These are phyloP conservation scores for Cryptococcus neoformans DNA, from an alignment of 1,284 basidiomycete genomes.

Conservation along the genomic window DNA sequence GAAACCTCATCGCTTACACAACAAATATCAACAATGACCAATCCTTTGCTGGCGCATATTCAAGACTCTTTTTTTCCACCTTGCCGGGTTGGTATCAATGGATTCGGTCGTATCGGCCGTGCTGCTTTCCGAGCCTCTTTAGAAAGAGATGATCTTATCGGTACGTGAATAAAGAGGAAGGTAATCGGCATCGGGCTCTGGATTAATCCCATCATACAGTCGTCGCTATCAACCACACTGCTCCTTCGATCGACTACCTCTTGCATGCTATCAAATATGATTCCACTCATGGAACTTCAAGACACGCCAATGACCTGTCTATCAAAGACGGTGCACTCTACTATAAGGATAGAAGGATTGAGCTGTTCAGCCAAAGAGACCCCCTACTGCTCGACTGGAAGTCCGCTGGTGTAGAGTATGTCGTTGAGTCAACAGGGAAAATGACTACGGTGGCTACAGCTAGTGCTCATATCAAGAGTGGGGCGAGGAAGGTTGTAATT, in stretches of 20 bases:
- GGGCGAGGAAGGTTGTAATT: slow-evolving; percentile 51
- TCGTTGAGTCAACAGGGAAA: slow-evolving; percentile 49
- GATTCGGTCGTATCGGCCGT: slow-evolving; percentile 48
- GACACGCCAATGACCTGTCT: slow-evolving; percentile 28
- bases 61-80: background rate
- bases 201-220: slow-evolving; percentile 34
- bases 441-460: slow-evolving; percentile 45
- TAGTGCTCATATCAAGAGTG: slow-evolving; percentile 39
- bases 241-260: slow-evolving; percentile 44
- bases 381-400: slow-evolving; percentile 45
- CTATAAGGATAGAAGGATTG: slow-evolving; percentile 44
- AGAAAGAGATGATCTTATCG: background rate
- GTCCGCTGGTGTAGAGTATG: slow-evolving; percentile 44
- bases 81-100: slow-evolving; percentile 45
- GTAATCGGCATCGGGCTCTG: slow-evolving; percentile 12
- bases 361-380: slow-evolving; percentile 47
- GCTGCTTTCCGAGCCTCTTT: slow-evolving; percentile 25
- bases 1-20: too few relatives aligned
- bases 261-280: slow-evolving; percentile 47
- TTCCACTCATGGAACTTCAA: slow-evolving; percentile 46
- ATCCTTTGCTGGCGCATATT: background rate
- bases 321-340: slow-evolving; percentile 34
- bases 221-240: slow-evolving; percentile 51
- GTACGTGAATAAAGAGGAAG: background rate
- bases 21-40: background rate